Evolutionary conservation across 2,329 filamentous ascomycete genomes (phyloP).

Genomic region (Blumeria graminis): DNA sequence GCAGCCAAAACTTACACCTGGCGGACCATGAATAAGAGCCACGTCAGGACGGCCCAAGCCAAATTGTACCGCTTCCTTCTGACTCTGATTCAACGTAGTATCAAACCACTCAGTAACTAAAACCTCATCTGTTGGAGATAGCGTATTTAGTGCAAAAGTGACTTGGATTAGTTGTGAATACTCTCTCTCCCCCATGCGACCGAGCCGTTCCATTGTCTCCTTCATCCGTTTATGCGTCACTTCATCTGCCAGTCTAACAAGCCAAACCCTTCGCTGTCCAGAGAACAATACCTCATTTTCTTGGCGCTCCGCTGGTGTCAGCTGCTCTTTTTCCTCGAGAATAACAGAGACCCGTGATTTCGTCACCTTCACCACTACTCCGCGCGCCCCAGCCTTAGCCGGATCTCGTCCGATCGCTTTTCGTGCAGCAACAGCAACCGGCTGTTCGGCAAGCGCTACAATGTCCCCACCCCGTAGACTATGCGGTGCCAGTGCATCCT

Average conservation of each 20-base stretch:
- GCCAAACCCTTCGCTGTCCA: constrained; percentile 25
- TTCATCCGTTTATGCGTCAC: constrained; percentile 43
- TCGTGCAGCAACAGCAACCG: constrained; percentile 25
- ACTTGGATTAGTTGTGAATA: constrained; percentile 36
- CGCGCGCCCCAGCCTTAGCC: constrained; percentile 41
- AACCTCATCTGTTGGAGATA: constrained; percentile 25
- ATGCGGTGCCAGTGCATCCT: constrained; percentile 42
- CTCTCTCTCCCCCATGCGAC: constrained; percentile 30
- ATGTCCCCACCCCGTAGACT: constrained; percentile 57
- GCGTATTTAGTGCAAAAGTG: constrained; percentile 32
- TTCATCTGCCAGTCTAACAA: constrained; percentile 43
- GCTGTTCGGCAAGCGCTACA: constrained; percentile 51
- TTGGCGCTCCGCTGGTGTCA: constrained; percentile 22
- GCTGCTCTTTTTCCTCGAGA: constrained; percentile 34
- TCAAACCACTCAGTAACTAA: constrained; percentile 32
- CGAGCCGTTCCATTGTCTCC: constrained; percentile 32
- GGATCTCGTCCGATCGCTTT: constrained; percentile 46
- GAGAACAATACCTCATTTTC: constrained; percentile 26
- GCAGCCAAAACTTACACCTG: constrained; percentile 32
- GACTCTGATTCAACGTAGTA: constrained; percentile 35
- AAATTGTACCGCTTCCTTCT: constrained; percentile 52
- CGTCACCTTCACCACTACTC: constrained; percentile 43
- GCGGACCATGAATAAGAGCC: constrained; percentile 80
- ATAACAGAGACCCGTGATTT: constrained; percentile 38
- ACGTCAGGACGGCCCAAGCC: constrained; percentile 62